Percentiles rank a stretch among this genome's conserved stretches.
Conservation (phyloP, 306 rosid genomes). For the Malus sieversii region DNA sequence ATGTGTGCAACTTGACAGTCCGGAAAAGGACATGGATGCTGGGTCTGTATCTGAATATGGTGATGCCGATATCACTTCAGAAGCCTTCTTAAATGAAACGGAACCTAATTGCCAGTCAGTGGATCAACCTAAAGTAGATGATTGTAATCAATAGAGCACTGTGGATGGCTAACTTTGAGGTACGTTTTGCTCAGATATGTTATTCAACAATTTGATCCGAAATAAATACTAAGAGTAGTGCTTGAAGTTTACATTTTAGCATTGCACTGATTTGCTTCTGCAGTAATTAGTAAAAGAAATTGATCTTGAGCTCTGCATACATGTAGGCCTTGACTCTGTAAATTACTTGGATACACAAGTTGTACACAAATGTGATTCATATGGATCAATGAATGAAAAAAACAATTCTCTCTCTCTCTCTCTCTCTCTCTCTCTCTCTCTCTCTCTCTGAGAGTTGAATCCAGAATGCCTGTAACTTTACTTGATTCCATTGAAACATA, state of each 20-base stretch:
- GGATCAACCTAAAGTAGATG: constrained; percentile 21
- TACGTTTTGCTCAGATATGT: constrained; percentile 4
- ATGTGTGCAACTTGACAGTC: constrained; percentile 59
- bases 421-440: background rate
- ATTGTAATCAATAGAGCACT: constrained; percentile 10
- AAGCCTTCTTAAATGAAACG: constrained; percentile 9
- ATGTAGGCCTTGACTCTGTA: background rate
- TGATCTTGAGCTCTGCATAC: background rate
- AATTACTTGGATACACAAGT: background rate
- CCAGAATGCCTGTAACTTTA: no score
- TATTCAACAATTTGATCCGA: background rate
- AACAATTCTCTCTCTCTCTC: no score
- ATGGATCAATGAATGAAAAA: background rate
- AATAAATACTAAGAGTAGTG: background rate
- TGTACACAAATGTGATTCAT: background rate
- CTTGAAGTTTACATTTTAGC: background rate
- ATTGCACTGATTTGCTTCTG: background rate
- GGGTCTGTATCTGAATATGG: constrained; percentile 62
- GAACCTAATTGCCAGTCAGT: background rate
- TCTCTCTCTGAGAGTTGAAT: background rate
- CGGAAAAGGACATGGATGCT: constrained; percentile 56
- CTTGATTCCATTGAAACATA: no score
- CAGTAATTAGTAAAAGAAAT: background rate
- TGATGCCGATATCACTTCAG: constrained; percentile 19
- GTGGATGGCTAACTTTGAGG: constrained; percentile 18